Conservation (phyloP, 805 yeast species). For the Yamadazyma nakazawae region DNA sequence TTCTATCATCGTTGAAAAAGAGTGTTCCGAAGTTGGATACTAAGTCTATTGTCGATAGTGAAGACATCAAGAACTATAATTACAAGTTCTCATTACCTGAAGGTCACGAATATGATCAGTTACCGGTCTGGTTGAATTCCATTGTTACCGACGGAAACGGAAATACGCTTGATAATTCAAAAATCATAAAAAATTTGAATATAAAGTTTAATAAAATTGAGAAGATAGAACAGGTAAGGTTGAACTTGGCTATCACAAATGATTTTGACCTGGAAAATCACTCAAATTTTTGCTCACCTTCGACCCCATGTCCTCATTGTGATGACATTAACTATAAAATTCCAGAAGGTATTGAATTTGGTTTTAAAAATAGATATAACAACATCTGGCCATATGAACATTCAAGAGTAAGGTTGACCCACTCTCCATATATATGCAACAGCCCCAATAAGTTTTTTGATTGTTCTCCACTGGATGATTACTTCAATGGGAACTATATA, state of each 20-base stretch:
- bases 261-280: conserved; percentile 11
- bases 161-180: conserved; percentile 13
- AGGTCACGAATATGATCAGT: conserved; percentile 10
- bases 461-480: conserved; percentile 26
- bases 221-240: conserved; percentile 34
- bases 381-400: conserved; percentile 51
- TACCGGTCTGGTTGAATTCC: conserved; percentile 34
- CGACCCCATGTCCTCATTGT: conserved; percentile 41
- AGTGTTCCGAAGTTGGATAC: conserved; percentile 27
- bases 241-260: conserved; percentile 28
- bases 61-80: conserved; percentile 16
- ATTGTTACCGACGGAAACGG: conserved; percentile 5
- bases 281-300: conserved; percentile 34
- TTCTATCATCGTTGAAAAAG: conserved; percentile 34
- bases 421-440: conserved; percentile 14
- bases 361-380: conserved; percentile 43
- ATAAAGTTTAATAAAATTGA: conserved; percentile 38
- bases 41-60: conserved; percentile 5
- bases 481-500: conserved; percentile 46
- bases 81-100: conserved; percentile 24
- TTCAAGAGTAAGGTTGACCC: conserved; percentile 37
- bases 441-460: conserved; percentile 11
- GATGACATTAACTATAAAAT: conserved; percentile 36
- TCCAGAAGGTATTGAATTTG: conserved; percentile 44
- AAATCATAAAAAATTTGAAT: conserved; percentile 23